Evolutionary conservation across 2,329 filamentous ascomycete genomes (phyloP).

Genomic region (Dactylellina drechsleri): DNA sequence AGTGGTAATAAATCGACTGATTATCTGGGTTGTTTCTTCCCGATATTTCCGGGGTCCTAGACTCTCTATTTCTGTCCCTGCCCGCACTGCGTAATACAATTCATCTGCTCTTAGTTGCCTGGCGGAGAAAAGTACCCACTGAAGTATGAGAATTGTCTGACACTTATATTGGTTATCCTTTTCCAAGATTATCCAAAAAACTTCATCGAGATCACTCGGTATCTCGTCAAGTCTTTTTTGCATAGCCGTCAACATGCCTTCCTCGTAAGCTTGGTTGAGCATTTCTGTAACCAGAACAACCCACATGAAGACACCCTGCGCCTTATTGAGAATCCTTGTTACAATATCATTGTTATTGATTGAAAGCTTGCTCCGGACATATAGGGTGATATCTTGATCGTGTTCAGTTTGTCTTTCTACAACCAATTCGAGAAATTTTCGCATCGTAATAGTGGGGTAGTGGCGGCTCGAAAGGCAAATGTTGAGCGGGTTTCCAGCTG

Average conservation of each 20-base stretch:
- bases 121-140: constrained; percentile 49
- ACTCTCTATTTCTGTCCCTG: constrained; percentile 1
- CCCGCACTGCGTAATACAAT: constrained; percentile 42
- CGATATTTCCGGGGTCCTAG: neutral
- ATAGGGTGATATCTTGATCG: constrained; percentile 58
- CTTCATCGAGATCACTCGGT: constrained; percentile 45
- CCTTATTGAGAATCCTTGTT: constrained; percentile 9
- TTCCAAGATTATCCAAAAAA: constrained; percentile 34
- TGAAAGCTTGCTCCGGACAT: constrained; percentile 7
- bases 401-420: constrained; percentile 59
- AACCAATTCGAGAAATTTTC: constrained; percentile 55
- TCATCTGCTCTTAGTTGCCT: constrained; percentile 21
- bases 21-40: neutral
- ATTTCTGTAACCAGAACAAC: constrained; percentile 55
- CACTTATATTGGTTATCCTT: constrained; percentile 17
- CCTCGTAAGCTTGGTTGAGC: constrained; percentile 52
- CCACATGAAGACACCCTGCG: constrained; percentile 44
- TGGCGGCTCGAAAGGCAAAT: constrained; percentile 60
- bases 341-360: constrained; percentile 5
- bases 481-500: constrained; percentile 48
- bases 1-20: constrained; percentile 38
- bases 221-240: constrained; percentile 23
- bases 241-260: constrained; percentile 39
- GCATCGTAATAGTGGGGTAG: constrained; percentile 60
- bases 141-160: constrained; percentile 43